Evolutionary conservation across 345 rosid genomes (phyloP).

Genomic region (Diplotaxis tenuifolia): DNA sequence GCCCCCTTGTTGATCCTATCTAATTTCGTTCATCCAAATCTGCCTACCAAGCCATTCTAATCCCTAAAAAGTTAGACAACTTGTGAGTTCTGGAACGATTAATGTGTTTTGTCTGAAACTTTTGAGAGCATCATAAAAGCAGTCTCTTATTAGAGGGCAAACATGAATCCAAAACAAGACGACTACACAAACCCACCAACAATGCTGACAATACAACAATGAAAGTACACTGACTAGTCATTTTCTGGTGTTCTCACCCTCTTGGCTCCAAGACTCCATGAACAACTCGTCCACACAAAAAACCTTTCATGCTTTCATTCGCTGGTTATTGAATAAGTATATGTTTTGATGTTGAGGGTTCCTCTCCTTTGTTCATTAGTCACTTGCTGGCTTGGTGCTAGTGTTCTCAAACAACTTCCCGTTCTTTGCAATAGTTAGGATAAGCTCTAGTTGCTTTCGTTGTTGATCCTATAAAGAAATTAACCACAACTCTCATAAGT

Average conservation of each 20-base stretch:
- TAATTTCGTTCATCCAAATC: no score
- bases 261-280: conserved; percentile 5
- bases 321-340: conserved; percentile 18
- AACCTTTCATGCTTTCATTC: neutral
- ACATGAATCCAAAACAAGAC: conserved; percentile 7
- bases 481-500: conserved; percentile 23
- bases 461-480: conserved; percentile 73
- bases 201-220: conserved; percentile 22
- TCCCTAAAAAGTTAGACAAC: no score
- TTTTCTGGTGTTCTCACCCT: neutral
- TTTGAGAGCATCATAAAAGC: neutral
- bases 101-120: neutral
- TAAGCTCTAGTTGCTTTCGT: conserved; percentile 77
- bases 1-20: conserved; percentile 40
- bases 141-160: neutral
- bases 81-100: neutral
- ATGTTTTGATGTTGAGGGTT: conserved; percentile 30
- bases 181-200: conserved; percentile 24
- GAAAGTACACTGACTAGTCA: neutral
- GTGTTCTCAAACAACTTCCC: conserved; percentile 58
- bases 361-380: conserved; percentile 34
- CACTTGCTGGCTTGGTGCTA: conserved; percentile 27
- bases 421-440: conserved; percentile 68
- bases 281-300: neutral
- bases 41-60: no score